Evolutionary conservation across 176 grass and related monocot species (phyloP).

Genomic region (Carex pumila): DNA sequence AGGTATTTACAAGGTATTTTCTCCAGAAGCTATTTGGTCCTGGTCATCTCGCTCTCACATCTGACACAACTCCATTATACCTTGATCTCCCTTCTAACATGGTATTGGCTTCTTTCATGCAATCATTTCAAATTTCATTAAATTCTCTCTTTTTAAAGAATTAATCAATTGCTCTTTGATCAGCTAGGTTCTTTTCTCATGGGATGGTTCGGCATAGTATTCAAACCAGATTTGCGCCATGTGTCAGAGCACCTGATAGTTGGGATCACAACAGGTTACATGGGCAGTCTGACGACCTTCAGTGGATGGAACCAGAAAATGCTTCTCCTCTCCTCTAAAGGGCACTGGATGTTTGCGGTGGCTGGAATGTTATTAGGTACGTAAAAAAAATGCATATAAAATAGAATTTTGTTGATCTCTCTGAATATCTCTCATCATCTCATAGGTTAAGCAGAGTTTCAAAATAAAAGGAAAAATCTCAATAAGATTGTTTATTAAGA

Average conservation of each 20-base stretch:
- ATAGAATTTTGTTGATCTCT: not conserved
- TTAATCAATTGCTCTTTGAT: not conserved
- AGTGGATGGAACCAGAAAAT: constrained; percentile 98
- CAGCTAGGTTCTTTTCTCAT: constrained; percentile 98
- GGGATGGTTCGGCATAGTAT: constrained; percentile 93
- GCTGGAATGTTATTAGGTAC: constrained; percentile 81
- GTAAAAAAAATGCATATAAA: not conserved
- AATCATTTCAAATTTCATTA: not conserved
- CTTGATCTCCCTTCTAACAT: constrained; percentile 95
- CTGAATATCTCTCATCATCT: not conserved
- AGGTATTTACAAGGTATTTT: constrained; percentile 90
- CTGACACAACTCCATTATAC: constrained; percentile 60
- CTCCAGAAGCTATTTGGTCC: constrained; percentile 89
- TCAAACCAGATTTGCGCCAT: constrained; percentile 68
- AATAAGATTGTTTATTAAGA: not conserved
- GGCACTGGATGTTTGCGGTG: constrained; percentile 62
- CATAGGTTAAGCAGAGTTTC: not conserved
- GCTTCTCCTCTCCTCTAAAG: constrained; percentile 72
- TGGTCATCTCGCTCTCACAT: constrained; percentile 49
- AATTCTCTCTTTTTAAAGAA: not conserved
- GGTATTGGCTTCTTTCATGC: constrained; percentile 28
- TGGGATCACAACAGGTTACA: constrained; percentile 71
- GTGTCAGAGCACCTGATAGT: constrained; percentile 76
- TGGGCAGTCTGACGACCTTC: constrained; percentile 95
- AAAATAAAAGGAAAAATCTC: not conserved